Conservation (phyloP, 345 rosid genomes). For the Xanthoceras sorbifolium region DNA sequence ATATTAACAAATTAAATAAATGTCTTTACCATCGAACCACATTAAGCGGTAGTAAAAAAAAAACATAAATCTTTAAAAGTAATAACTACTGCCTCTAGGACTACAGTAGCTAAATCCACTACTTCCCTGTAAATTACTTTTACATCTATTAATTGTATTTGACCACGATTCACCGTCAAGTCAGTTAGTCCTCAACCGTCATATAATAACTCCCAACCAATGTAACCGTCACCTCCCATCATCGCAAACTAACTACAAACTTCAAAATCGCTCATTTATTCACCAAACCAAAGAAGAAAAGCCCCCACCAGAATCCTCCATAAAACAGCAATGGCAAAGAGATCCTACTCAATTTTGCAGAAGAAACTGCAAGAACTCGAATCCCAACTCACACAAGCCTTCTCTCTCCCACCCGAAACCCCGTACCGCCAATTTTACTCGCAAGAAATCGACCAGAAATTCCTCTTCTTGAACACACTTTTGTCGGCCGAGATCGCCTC, state of each 20-base stretch:
- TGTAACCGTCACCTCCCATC: constrained; percentile 5
- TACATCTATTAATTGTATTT: too few relatives aligned
- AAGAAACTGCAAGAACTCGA: constrained; percentile 44
- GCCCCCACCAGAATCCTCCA: not conserved
- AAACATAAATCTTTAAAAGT: too few relatives aligned
- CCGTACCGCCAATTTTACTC: constrained; percentile 12
- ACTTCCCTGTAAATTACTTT: too few relatives aligned
- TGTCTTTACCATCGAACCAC: too few relatives aligned
- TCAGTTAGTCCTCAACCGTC: constrained; percentile 8
- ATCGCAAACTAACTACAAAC: not conserved
- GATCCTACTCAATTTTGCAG: constrained; percentile 33
- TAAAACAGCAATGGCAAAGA: constrained; percentile 29
- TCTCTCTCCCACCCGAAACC: constrained; percentile 24
- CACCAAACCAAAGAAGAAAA: not conserved
- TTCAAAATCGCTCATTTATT: not conserved
- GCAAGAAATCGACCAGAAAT: constrained; percentile 38
- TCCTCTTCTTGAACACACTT: constrained; percentile 40
- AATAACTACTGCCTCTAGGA: too few relatives aligned
- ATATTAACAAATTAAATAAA: too few relatives aligned
- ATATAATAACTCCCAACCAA: not conserved
- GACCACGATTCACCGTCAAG: not conserved
- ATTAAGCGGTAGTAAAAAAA: too few relatives aligned
- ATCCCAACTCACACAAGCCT: constrained; percentile 22
- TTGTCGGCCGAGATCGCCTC: constrained; percentile 47
- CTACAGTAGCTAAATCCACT: too few relatives aligned